phyloP scores from a whole-genome alignment of 1,284 basidiomycete species.

The Caloboletus inedulis region DNA sequence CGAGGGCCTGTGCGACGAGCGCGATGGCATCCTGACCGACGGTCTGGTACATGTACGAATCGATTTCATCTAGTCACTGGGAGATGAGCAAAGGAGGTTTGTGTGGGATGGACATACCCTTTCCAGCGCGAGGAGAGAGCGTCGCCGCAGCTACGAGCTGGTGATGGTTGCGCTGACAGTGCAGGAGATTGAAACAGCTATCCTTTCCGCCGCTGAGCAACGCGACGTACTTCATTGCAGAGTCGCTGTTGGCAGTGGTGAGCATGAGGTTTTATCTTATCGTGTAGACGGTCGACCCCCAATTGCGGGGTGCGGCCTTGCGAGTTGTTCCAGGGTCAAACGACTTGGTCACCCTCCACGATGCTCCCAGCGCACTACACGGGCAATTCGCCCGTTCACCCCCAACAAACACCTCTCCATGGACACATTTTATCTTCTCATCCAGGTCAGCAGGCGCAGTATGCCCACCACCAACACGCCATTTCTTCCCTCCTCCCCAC shows the following conservation, averaged over 20 bases:
- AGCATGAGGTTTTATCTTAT: conserved; percentile 12
- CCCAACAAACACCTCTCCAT: conserved; percentile 21
- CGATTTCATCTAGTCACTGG: conserved; percentile 82
- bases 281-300: conserved; percentile 26
- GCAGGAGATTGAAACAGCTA: conserved; percentile 93
- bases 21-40: conserved; percentile 95
- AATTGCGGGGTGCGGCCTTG: conserved; percentile 11
- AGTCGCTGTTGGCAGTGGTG: neutral
- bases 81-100: conserved; percentile 16
- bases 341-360: conserved; percentile 1
- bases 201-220: conserved; percentile 98
- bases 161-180: conserved; percentile 87
- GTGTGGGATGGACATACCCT: conserved; percentile 53
- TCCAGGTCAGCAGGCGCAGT: conserved; percentile 24
- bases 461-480: conserved; percentile 26
- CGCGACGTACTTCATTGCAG: conserved; percentile 87
- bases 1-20: conserved; percentile 81
- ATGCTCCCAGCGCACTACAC: conserved; percentile 33
- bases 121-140: conserved; percentile 77
- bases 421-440: conserved; percentile 14
- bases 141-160: conserved; percentile 88
- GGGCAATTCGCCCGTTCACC: conserved; percentile 17
- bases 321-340: neutral
- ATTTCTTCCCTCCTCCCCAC: conserved; percentile 40
- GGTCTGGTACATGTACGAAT: conserved; percentile 98